Evolutionary conservation across 139 green algal species (phyloP).

Genomic region (Chlamydomonas sphaeroides): DNA sequence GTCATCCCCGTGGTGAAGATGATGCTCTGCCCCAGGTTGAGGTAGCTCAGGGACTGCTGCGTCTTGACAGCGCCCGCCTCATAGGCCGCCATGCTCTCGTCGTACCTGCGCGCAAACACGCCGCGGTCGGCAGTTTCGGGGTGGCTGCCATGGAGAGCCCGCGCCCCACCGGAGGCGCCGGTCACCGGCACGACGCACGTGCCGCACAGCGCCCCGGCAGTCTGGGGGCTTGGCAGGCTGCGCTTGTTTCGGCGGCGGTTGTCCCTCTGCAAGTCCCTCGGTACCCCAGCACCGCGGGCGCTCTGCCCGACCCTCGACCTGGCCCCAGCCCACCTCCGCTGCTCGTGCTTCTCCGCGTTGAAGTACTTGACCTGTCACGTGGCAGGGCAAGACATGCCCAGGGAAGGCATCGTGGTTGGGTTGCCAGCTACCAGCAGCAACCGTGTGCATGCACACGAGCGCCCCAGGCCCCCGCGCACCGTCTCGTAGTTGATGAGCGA

Average conservation of each 20-base stretch:
- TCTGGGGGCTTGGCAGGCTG: no score
- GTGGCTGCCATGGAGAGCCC: neutral
- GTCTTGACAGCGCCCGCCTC: conserved; percentile 41
- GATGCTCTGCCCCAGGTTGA: conserved; percentile 94
- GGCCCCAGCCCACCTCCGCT: neutral
- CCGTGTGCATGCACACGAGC: no score
- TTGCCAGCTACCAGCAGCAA: no score
- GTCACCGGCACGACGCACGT: neutral
- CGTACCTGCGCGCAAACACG: conserved; percentile 72
- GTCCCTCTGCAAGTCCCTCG: no score
- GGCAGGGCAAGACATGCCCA: no score
- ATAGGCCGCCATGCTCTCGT: conserved; percentile 79
- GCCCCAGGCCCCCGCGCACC: no score
- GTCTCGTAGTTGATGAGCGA: conserved; percentile 98
- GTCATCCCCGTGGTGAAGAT: conserved; percentile 96
- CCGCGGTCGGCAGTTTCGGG: neutral
- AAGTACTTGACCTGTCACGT: conserved; percentile 99
- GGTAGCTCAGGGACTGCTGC: conserved; percentile 66
- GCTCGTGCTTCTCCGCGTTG: conserved; percentile 90
- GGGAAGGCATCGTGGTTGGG: no score
- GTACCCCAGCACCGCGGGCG: no score
- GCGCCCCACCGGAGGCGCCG: no score
- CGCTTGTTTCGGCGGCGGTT: no score
- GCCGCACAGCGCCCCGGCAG: neutral
- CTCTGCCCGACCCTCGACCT: no score